phyloP scores from a whole-genome alignment of 140 eudicot genomes.

The Ambrosia hybrid region DNA sequence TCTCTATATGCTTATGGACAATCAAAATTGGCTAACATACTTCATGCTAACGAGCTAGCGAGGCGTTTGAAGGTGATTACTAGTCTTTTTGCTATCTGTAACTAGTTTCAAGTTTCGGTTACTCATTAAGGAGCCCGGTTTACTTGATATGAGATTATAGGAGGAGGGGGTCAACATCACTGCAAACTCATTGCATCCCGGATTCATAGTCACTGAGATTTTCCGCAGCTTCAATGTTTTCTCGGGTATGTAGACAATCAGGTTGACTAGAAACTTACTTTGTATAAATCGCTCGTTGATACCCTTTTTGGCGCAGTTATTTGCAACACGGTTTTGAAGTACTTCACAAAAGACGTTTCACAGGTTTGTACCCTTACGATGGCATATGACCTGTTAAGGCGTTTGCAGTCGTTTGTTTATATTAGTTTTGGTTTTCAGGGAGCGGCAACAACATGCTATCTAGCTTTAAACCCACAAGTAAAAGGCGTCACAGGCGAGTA shows the following conservation, averaged over 20 bases:
- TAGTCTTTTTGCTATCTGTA: background rate
- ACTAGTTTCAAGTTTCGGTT: background rate
- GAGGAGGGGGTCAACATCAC: constrained; percentile 46
- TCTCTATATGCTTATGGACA: constrained; percentile 65
- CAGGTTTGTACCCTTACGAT: constrained; percentile 30
- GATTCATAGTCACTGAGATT: constrained; percentile 36
- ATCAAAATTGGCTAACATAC: constrained; percentile 76
- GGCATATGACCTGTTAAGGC: background rate
- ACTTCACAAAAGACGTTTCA: constrained; percentile 31
- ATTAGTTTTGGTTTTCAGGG: constrained; percentile 21
- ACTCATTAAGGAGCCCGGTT: background rate
- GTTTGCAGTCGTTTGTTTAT: background rate
- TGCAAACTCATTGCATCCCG: constrained; percentile 57
- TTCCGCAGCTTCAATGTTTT: constrained; percentile 20
- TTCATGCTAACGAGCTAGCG: constrained; percentile 80
- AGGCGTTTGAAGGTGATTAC: constrained; percentile 60
- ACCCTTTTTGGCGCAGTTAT: constrained; percentile 25
- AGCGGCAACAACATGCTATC: constrained; percentile 44
- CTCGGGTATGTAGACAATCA: constrained; percentile 14
- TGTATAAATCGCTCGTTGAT: background rate
- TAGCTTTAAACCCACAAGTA: constrained; percentile 44
- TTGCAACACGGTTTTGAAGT: constrained; percentile 28
- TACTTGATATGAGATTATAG: constrained; percentile 11
- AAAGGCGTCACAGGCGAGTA: constrained; percentile 42
- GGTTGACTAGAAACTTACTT: constrained; percentile 11